phyloP scores from a whole-genome alignment of 192 early-diverging fungal species.

The Gonapodya prolifera region DNA sequence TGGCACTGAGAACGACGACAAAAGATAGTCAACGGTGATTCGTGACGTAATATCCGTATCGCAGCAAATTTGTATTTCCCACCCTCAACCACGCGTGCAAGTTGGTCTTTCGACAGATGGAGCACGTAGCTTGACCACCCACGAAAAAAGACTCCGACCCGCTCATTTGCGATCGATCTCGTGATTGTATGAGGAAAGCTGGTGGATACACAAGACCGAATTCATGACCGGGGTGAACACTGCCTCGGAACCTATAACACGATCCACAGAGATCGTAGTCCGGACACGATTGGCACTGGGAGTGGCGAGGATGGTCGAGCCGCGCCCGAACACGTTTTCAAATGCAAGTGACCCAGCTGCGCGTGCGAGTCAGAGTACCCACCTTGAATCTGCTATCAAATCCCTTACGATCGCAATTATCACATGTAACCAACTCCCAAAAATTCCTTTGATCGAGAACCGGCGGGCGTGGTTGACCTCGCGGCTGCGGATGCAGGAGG shows the following conservation, averaged over 20 bases:
- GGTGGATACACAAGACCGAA: neutral
- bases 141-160: neutral
- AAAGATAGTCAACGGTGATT: neutral
- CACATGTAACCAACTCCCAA: neutral
- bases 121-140: neutral
- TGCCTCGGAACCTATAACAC: neutral
- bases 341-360: too few relatives aligned
- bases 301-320: neutral
- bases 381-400: neutral
- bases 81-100: neutral
- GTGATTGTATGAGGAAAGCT: neutral
- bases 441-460: neutral
- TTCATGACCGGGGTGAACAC: neutral
- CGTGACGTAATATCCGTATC: neutral
- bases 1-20: neutral
- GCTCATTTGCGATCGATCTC: neutral
- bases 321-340: neutral
- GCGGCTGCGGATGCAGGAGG: neutral
- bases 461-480: neutral
- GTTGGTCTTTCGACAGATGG: neutral
- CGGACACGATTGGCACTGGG: neutral
- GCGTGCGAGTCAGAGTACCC: too few relatives aligned
- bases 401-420: neutral
- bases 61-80: too few relatives aligned
- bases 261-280: neutral